Evolutionary conservation across 495 filamentous ascomycete genomes (phyloP).

Genomic region (Peziza echinospora): DNA sequence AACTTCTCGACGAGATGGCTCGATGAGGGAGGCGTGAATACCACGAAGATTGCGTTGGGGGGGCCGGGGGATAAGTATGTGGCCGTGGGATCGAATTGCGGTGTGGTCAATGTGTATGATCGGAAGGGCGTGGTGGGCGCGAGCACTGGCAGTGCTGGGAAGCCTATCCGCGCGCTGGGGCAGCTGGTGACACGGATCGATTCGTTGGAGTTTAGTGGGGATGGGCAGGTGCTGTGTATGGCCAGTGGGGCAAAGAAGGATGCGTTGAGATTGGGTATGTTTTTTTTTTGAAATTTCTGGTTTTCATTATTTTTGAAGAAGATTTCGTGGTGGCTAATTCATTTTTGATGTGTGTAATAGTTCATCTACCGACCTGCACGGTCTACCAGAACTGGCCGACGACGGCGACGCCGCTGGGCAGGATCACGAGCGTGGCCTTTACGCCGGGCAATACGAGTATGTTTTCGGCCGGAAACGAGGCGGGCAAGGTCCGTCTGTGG

Average conservation of each 20-base stretch:
- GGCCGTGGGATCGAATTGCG: slow-evolving; percentile 60
- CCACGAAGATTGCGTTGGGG: slow-evolving; percentile 48
- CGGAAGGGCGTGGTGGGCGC: slow-evolving; percentile 28
- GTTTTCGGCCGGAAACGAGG: slow-evolving; percentile 68
- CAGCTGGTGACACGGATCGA: slow-evolving; percentile 70
- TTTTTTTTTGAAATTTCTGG: slow-evolving; percentile 1
- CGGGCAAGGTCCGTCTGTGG: slow-evolving; percentile 67
- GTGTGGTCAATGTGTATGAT: slow-evolving; percentile 86
- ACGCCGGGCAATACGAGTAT: slow-evolving; percentile 41
- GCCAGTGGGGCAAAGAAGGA: slow-evolving; percentile 70
- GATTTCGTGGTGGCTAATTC: not conserved
- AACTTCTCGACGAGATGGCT: slow-evolving; percentile 60
- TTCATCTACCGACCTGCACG: slow-evolving; percentile 77
- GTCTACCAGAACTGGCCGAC: slow-evolving; percentile 97
- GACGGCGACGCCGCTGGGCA: slow-evolving; percentile 63
- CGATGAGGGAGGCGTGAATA: slow-evolving; percentile 77
- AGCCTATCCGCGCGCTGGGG: slow-evolving; percentile 49
- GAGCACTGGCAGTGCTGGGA: slow-evolving; percentile 30
- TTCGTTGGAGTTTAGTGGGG: slow-evolving; percentile 55
- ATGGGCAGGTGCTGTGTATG: slow-evolving; percentile 74
- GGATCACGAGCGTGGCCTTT: slow-evolving; percentile 61
- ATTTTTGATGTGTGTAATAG: slow-evolving; percentile 23
- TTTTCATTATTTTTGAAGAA: not conserved
- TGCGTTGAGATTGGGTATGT: slow-evolving; percentile 48
- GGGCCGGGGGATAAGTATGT: slow-evolving; percentile 51